phyloP scores from a whole-genome alignment of 305 asterid species.

The Solanum hybrid region DNA sequence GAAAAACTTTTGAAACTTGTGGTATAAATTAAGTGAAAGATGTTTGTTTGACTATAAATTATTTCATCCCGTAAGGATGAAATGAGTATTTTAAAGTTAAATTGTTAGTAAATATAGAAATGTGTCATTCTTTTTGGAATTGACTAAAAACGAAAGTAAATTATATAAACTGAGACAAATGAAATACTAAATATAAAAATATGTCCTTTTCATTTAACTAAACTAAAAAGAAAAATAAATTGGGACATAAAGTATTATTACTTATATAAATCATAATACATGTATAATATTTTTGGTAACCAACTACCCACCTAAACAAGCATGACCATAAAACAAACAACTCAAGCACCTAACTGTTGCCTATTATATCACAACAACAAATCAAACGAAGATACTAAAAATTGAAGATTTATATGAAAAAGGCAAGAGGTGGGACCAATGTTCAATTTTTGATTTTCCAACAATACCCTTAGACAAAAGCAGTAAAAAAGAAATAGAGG shows the following conservation, averaged over 20 bases:
- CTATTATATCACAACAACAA: neutral
- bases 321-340: neutral
- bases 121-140: too few species aligned
- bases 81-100: neutral
- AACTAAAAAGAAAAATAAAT: neutral
- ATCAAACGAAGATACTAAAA: neutral
- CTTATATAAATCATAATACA: neutral
- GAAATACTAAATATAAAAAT: too few species aligned
- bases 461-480: neutral
- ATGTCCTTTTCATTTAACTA: too few species aligned
- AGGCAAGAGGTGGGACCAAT: neutral
- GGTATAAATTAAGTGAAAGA: neutral
- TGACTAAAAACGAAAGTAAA: neutral
- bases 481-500: neutral
- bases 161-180: too few species aligned
- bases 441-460: neutral
- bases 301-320: neutral
- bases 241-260: too few species aligned
- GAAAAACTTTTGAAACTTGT: too few species aligned
- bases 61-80: neutral
- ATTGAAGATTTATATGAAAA: neutral
- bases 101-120: neutral
- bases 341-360: neutral
- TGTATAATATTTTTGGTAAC: too few species aligned
- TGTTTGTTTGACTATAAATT: too few species aligned